These are phyloP conservation scores for Trebouxiophyceae sp. DNA, from an alignment of 163 green algal genomes.

Conservation along the genomic window DNA sequence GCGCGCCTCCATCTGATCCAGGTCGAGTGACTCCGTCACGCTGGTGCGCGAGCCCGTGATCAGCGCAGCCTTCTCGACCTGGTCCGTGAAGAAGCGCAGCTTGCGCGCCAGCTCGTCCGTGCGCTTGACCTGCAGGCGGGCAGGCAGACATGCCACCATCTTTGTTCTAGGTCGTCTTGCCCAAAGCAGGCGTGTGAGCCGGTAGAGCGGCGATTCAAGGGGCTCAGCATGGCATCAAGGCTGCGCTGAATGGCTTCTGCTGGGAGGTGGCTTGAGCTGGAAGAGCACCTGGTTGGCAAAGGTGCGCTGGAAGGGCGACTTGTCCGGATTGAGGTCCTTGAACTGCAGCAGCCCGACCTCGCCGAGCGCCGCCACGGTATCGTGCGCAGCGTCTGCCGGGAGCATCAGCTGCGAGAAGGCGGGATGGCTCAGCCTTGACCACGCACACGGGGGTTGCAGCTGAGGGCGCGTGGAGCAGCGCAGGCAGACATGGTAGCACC, in stretches of 20 bases:
- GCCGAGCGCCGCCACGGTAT: slow-evolving; percentile 82
- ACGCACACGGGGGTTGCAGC: too few relatives aligned
- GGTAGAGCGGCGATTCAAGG: too few relatives aligned
- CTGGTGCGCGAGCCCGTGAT: slow-evolving; percentile 9
- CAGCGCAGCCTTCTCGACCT: slow-evolving; percentile 72
- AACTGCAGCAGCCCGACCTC: slow-evolving; percentile 93
- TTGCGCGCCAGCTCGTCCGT: slow-evolving; percentile 96
- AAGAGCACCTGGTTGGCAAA: slow-evolving; percentile 82
- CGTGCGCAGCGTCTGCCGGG: slow-evolving; percentile 86
- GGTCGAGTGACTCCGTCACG: slow-evolving; percentile 14
- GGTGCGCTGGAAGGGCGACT: slow-evolving; percentile 87
- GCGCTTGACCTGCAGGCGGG: slow-evolving; percentile 80
- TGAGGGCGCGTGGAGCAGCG: too few relatives aligned
- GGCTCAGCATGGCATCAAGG: too few relatives aligned
- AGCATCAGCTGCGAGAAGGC: slow-evolving; percentile 99
- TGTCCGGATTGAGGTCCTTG: slow-evolving; percentile 93
- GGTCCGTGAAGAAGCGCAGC: slow-evolving; percentile 89
- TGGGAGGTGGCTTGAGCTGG: too few relatives aligned
- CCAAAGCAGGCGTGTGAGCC: too few relatives aligned
- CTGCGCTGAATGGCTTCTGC: too few relatives aligned
- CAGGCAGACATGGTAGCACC: background rate
- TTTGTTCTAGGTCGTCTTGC: too few relatives aligned
- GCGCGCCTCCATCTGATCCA: slow-evolving; percentile 88
- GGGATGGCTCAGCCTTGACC: too few relatives aligned
- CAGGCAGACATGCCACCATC: background rate